phyloP scores from a whole-genome alignment of 2,329 filamentous ascomycete species.

The Colletotrichum endophyticum region DNA sequence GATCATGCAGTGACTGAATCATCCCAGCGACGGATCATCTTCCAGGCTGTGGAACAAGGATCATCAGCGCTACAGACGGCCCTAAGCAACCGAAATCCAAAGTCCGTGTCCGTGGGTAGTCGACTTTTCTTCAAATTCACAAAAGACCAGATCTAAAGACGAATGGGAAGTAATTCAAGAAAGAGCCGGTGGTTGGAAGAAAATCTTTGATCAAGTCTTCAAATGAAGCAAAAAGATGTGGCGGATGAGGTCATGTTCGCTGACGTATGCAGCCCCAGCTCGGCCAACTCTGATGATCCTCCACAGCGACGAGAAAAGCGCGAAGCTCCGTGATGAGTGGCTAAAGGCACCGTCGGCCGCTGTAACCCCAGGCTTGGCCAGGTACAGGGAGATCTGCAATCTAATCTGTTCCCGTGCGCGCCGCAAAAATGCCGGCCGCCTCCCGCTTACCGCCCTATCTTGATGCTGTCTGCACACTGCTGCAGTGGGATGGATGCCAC shows the following conservation, averaged over 20 bases:
- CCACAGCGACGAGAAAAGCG: not conserved
- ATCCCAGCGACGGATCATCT: not conserved
- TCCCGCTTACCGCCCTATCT: not conserved
- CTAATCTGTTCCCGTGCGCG: not conserved
- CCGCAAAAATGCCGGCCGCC: not conserved
- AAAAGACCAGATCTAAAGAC: not conserved
- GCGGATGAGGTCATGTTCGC: not conserved
- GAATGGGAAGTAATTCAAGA: not conserved
- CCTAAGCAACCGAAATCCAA: not conserved
- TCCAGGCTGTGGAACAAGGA: not conserved
- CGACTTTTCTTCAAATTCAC: not conserved
- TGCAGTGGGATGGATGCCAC: not conserved
- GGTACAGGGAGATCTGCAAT: not conserved
- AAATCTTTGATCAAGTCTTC: not conserved
- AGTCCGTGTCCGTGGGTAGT: not conserved
- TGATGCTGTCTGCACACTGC: not conserved
- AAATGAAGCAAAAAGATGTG: not conserved
- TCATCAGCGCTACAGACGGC: not conserved
- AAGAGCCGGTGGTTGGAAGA: not conserved
- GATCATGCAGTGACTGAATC: not conserved
- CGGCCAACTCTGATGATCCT: slow-evolving; percentile 2
- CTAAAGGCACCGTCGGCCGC: not conserved
- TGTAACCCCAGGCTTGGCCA: not conserved
- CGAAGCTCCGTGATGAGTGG: not conserved
- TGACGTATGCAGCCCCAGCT: not conserved